Base-by-base conservation (phyloP, 345 rosid genomes). In the Camelina sativa region DNA sequence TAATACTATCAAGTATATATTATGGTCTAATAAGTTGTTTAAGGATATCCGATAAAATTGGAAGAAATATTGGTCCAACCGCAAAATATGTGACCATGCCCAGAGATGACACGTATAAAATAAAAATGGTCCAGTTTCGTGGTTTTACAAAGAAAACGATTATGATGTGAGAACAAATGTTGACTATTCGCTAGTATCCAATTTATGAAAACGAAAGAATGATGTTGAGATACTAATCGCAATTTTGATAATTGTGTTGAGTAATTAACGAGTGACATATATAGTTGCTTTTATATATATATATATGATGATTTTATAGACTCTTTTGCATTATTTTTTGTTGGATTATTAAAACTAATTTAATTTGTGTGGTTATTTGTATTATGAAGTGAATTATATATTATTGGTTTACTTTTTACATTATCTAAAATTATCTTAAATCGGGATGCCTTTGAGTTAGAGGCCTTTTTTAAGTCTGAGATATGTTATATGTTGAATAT, bases 131-230 rank as follows among this genome's bases (percentile, higher is more conserved):
- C 34, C 47, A 40, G 4, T 61, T 61, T 40, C 2, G n/a, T 40
- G 43, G 13, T 62, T 4, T 23, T 8, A 15, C 11, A 23, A 41
- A 7, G 8, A 23, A 62, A 43, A 38, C 2, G 16, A 43, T 40
- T 40, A 22, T 12, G 50, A 38, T 20, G 9, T 68, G 57, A 52
- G 17, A 61, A 54, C 20, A 22, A 60, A n/a, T 4, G 16, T 46
- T 76, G 53, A 76, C 75, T 37, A 62, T 62, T 76, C 60, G 50
- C 65, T 22, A 46, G 43, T 32, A 69, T 44, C 66, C 71, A 63
- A 70, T 40, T 41, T 61, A 41, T 19, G 15, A 60, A 60, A 50
- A 60, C 15, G 20, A 54, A 73, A 44, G 3, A 73, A 41, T 30
- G 37, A 30, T 53, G 37, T 23, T 16, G 15, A 68, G 6, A 67